Base-by-base conservation (phyloP, 2,329 filamentous ascomycete species). In the Penicillium sp. region DNA sequence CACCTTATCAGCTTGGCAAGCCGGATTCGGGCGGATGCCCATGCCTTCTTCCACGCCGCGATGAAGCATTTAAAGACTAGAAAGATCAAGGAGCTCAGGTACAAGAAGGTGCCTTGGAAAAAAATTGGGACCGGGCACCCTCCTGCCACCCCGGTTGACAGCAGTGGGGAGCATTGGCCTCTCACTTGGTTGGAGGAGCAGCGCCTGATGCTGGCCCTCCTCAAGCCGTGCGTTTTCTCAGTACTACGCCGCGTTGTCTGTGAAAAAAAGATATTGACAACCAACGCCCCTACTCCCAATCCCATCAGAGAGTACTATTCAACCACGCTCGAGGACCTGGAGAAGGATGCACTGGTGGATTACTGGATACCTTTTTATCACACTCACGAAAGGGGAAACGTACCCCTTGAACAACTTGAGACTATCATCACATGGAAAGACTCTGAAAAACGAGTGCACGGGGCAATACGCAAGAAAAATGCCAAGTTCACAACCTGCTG, bases 371-470 rank as follows among this genome's bases (percentile, higher is more conserved):
- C 42, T 4, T 45, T 27, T 5, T 0, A n/a, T n/a, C 8, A 2
- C 0, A 2, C 8, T 5, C 10, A 17, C 4, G 1, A 2, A 9
- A 6, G 3, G 8, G n/a, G 2, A 5, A 45, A 10, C 6, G 15
- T 12, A 17, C 4, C 23, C 1, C 25, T 29, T 6, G 45, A 48
- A 10, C 45, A 48, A 2, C 19, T 35, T 1, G 13, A 48, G 19
- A 33, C 45, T 0, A 19, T 21, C 8, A 13, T 35, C 2, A 3
- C 29, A 0, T 48, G 45, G 45, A 23, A 10, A 4, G 5, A 17
- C 0, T 12, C 10, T 0, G 4, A 8, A 17, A 35, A 17, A 0
- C 4, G 3, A 2, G 2, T 2, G 1, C 6, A 15, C 12, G n/a
- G 17, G 8, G 3, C 0, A 1, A 13, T 8, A 12, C 6, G 2